Base-by-base conservation (phyloP, 768 basidiomycete genomes). In the Strobilomyces echinocephalus region DNA sequence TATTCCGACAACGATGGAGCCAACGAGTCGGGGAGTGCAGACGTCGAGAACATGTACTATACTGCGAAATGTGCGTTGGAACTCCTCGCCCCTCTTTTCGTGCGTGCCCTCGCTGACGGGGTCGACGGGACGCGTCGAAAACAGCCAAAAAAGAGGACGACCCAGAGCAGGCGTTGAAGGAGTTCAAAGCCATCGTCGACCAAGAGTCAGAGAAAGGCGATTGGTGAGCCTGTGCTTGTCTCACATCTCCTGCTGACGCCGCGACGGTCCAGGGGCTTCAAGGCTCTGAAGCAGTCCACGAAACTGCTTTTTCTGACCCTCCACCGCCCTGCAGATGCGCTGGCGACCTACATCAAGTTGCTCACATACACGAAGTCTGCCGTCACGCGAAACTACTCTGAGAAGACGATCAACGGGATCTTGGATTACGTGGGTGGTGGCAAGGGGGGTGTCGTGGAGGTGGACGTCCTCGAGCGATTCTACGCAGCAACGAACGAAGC, bases 21-120 rank as follows among this genome's bases (percentile, higher is more conserved):
- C 28, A 83, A 91, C 52, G 88, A 88, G 61, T 79, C 83, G 1
- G 88, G 81, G 46, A 89, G 83, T 49, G 88, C 84, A 24, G 95
- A 97, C 72, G 84, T 97, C 42, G 97, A 99, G 75, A 99, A 99
- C 67, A 84, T 94, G 82, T 99, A 99, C 73, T 98, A 98, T 70
- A 88, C 86, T 46, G 97, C 97, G 11, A 99, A 99, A 72, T 85
- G 95, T 97, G 60, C 48, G 86, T 71, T 36, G 36, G 15, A 9
- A 10, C 10, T 39, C 51, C 24, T 55, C 39, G 5, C 40, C 46
- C n/a, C 46, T 49, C 43, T 28, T 39, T 16, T 45, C 30, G 5
- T 42, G 5, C 8, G 1, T 34, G 30, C 18, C 10, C 24, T 39
- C 33, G 40, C 36, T 54, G 44, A 46, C 11, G 46, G 12, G n/a